Base-by-base conservation (phyloP, 768 basidiomycete species). In the Hortiboletus campestris region DNA sequence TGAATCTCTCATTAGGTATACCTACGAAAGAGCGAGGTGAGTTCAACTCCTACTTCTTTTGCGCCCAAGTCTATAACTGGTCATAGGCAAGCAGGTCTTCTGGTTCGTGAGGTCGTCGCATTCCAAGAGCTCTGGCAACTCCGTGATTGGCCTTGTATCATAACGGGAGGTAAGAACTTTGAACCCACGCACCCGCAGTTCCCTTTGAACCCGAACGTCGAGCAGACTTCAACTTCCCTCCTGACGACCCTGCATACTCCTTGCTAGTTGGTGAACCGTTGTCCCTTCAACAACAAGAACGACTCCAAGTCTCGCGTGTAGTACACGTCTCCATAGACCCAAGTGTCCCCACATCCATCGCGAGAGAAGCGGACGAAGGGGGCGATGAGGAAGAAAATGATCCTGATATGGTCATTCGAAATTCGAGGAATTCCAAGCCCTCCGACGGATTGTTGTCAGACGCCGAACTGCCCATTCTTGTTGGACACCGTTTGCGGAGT, bases 201-300 rank as follows among this genome's bases (percentile, higher is more conserved):
- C 39, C 40, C 17, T 42, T 36, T 56, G 46, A 43, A 55, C 25
- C 39, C 46, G 41, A 7, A 59, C 17, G 16, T 36, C 10, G 41
- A 35, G 8, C 51, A 95, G 95, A 98, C 71, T 94, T 97, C 74
- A 98, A 98, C 70, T 91, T 91, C 51, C 72, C 84, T 14, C 96
- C 96, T 0, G 79, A 79, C 58, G 94, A 95, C 66, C 77, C 91
- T 6, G 83, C 84, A 1, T 98, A 98, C 69, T 82, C 90, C 14
- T 80, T 98, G 31, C 67, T 94, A 16, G 79, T 85, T 6, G 83
- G 84, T 16, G 78, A 85, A 49, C 67, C 77, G 5, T 69, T 95
- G n/a, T 74, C 81, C 1, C 58, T 74, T 0, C 72, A 71, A 16
- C 89, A 94, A 55, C 69, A 77, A 62, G 72, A 79, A 36, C 65